Evolutionary conservation across 192 early-diverging fungal genomes (phyloP), one percentile per base, ranked within the genome.

Genomic region (Mortierella claussenii): DNA sequence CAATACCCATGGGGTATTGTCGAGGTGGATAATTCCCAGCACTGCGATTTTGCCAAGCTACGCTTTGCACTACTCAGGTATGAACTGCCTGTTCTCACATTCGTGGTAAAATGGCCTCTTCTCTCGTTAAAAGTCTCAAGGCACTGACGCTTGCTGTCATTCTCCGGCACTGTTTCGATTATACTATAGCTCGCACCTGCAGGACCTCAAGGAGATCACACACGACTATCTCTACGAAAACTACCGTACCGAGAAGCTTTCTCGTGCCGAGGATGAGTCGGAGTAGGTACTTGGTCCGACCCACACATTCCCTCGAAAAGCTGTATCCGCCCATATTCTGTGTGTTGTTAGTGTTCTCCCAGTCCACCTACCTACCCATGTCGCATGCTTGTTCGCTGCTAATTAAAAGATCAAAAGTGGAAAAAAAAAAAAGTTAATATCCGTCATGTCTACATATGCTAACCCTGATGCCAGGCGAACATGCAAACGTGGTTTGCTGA

Each of bases 151-250:
- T n/a, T n/a, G n/a, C n/a, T n/a, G n/a, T n/a, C n/a, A n/a, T n/a
- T n/a, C n/a, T n/a, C n/a, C n/a, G n/a, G n/a, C n/a, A n/a, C n/a
- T n/a, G 2, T n/a, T 32, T 60, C 40, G 11, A n/a, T 31, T 52
- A 27, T 30, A 3, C 0, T 20, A 48, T 40, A 96, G 96, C 83
- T 96, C 96, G 59, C 98, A 99, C 78, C 83, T 99, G 48, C 94
- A 96, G 65, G 98, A 99, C 55, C 82, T 99, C 30, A 97, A 97
- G 69, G 98, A 98, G 47, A 96, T 95, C 65, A 99, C 98, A 12
- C 95, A 97, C 63, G 91, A 90, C 68, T 91, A 94, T 50, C 89
- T 98, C 62, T 99, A 99, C 68, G 94, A 97, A 66, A 90, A 93
- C 47, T 97, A 97, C 76, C 95, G 98, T 83, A 92, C 95, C 6